Evolutionary conservation across 768 basidiomycete species (phyloP), one percentile per base, ranked within the genome.

Genomic region (Sarcodon aspratus): DNA sequence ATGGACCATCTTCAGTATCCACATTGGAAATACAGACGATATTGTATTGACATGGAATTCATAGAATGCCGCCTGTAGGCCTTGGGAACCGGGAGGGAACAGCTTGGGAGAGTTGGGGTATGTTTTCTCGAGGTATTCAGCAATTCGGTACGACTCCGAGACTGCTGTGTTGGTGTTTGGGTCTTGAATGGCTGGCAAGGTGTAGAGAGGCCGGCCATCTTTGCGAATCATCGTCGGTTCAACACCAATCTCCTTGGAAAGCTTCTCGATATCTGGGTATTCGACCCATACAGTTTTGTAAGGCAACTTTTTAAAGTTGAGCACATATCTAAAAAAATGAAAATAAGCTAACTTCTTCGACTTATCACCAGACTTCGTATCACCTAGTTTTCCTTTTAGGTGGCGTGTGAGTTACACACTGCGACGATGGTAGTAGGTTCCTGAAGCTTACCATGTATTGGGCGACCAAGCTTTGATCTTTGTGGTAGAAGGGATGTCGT

Each of bases 231-330:
- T 40, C 0, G 68, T 71, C 9, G 73, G 66, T 1, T 55, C 48
- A 1, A 69, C 67, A 1, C 69, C 68, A 17, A 70, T 49, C 48
- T 68, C 60, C 48, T 63, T 63, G 56, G 59, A 59, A 43, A 60
- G 54, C 0, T 46, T 27, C 45, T 60, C 68, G 46, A 81, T 72
- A 47, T 79, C 73, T 3, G 71, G 71, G 52, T 67, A 74, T 50
- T 78, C 76, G 48, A 79, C 57, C 70, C 72, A 75, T 40, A 69
- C 65, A 4, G 76, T 77, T 54, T 63, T 68, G 61, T 72, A 72
- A 1, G 69, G 57, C 18, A 71, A 44, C 27, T 58, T 58, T 52
- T 75, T 73, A 59, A 63, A 60, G 50, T 72, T 70, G 47, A 71
- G 54, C 7, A 64, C 64, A 48, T 42, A 42, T 27, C 21, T 27